Conservation (phyloP, 2,329 filamentous ascomycete species). For the Xylariaceae sp. region DNA sequence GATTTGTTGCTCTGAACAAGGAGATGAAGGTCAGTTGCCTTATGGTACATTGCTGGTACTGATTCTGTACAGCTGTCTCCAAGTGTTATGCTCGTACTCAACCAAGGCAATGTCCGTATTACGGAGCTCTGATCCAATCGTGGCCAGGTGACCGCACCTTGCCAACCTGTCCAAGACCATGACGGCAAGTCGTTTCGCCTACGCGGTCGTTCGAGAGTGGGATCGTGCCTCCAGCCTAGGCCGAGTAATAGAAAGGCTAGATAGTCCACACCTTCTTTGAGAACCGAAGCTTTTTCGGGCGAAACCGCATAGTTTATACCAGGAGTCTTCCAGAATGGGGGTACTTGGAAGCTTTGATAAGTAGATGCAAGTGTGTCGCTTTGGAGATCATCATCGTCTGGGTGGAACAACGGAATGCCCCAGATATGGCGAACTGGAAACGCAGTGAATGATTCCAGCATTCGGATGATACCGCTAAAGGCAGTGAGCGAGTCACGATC, state of each 20-base stretch:
- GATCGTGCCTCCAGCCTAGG: slow-evolving; percentile 12
- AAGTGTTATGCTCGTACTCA: slow-evolving; percentile 8
- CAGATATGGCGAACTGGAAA: slow-evolving; percentile 18
- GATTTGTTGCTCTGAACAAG: slow-evolving; percentile 7
- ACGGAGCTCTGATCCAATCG: not conserved
- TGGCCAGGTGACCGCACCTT: slow-evolving; percentile 14
- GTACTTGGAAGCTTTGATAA: not conserved
- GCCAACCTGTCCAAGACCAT: slow-evolving; percentile 19
- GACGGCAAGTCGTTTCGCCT: slow-evolving; percentile 12
- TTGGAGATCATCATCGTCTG: slow-evolving; percentile 1
- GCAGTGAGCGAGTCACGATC: slow-evolving; percentile 16
- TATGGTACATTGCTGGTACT: slow-evolving; percentile 3
- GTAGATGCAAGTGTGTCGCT: not conserved
- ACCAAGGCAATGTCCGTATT: slow-evolving; percentile 3
- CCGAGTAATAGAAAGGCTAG: slow-evolving; percentile 1
- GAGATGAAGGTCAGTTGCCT: not conserved
- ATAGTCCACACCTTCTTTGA: slow-evolving; percentile 1
- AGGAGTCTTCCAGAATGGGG: not conserved
- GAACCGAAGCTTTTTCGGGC: not conserved
- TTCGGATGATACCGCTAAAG: slow-evolving; percentile 15
- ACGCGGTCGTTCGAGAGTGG: slow-evolving; percentile 1
- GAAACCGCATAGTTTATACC: not conserved
- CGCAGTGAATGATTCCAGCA: slow-evolving; percentile 4
- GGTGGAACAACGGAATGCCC: slow-evolving; percentile 16
- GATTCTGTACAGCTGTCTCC: slow-evolving; percentile 3